Percentiles rank a stretch among this genome's conserved stretches.
Conservation (phyloP, 75 land plant genomes). For the Larix kaempferi region DNA sequence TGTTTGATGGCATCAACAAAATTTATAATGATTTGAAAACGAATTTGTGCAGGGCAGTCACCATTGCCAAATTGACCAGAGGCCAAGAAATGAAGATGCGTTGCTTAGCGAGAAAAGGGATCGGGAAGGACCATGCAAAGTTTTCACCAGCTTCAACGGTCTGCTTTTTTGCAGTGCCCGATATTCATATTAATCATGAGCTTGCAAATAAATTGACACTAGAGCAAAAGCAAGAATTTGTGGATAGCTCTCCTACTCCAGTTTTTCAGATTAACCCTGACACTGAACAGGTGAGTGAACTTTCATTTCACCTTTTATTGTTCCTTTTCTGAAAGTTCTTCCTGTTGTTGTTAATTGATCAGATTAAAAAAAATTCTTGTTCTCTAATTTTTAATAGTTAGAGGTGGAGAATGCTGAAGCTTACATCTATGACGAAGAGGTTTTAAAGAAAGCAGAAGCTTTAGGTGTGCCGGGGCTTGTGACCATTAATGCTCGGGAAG, state of each 20-base stretch:
- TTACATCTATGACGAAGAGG: conserved; percentile 19
- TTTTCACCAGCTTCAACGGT: conserved; percentile 20
- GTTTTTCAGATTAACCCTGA: conserved; percentile 8
- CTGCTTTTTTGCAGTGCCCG: conserved; percentile 11
- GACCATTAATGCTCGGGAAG: conserved; percentile 10
- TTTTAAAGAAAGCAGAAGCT: conserved; percentile 19
- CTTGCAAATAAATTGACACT: conserved; percentile 13
- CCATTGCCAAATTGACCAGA: conserved; percentile 8
- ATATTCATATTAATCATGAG: conserved; percentile 14
- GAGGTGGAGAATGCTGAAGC: conserved; percentile 13
- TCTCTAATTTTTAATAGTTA: background rate
- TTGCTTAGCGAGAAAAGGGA: conserved; percentile 21
- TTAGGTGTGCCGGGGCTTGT: conserved; percentile 18
- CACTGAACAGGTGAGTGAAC: conserved; percentile 13
- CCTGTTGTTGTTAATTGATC: background rate
- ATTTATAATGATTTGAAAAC: too few relatives aligned
- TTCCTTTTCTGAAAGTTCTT: too few relatives aligned
- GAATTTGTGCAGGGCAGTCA: conserved; percentile 10
- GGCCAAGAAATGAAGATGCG: conserved; percentile 20
- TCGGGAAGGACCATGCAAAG: conserved; percentile 25
- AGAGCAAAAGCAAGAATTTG: conserved; percentile 13
- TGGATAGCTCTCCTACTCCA: conserved; percentile 13
- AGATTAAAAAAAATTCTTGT: background rate
- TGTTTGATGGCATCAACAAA: too few relatives aligned
- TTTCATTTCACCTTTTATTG: background rate